phyloP scores from a whole-genome alignment of 345 rosid genomes.

The Camelina sativa region DNA sequence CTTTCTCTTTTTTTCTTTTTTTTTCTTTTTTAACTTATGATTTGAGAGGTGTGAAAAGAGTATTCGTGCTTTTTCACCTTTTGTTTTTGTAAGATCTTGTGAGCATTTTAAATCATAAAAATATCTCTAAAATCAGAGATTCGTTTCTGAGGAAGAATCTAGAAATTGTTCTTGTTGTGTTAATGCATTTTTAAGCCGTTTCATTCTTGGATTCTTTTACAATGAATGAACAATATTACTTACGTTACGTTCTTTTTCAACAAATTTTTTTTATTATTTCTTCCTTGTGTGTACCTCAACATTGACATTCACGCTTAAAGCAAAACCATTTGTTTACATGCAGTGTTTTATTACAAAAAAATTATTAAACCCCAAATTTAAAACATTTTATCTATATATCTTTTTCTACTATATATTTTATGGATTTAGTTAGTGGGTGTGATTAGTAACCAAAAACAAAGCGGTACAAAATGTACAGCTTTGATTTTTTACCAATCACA shows the following conservation, averaged over 20 bases:
- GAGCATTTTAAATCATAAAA: not conserved
- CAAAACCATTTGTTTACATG: not conserved
- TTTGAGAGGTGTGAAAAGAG: conserved; percentile 8
- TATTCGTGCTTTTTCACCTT: not conserved
- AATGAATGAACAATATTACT: not conserved
- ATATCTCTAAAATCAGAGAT: not conserved
- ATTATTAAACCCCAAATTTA: too few relatives aligned
- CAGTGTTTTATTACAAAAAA: too few relatives aligned
- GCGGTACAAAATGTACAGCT: too few relatives aligned
- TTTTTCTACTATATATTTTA: too few relatives aligned
- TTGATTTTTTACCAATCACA: too few relatives aligned
- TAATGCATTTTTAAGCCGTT: not conserved
- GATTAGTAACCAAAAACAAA: too few relatives aligned
- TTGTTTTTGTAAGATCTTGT: conserved; percentile 4
- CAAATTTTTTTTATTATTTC: too few relatives aligned
- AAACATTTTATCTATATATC: too few relatives aligned
- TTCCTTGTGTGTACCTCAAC: too few relatives aligned
- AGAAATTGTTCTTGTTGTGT: not conserved
- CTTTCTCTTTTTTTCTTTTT: not conserved
- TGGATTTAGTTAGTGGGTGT: too few relatives aligned
- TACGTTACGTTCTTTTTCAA: too few relatives aligned
- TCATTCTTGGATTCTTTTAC: not conserved
- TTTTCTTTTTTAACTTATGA: not conserved
- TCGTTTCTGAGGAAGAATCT: not conserved
- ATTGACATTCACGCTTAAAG: not conserved